These are phyloP conservation scores for Hagleromyces aurorensis DNA, from an alignment of 805 yeast species.

Conservation along the genomic window DNA sequence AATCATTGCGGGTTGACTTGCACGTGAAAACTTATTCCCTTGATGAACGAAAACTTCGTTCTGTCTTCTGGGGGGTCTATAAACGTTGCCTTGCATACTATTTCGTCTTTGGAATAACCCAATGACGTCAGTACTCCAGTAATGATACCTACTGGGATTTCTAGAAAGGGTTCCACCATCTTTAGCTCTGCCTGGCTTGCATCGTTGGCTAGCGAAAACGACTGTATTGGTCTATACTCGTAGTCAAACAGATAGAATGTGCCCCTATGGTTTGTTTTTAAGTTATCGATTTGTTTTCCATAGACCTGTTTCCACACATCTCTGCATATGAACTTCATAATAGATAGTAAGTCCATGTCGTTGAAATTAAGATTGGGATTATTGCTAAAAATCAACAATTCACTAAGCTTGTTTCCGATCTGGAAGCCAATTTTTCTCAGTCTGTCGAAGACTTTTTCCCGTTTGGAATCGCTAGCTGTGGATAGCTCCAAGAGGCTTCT, in stretches of 20 bases:
- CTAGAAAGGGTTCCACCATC: conserved; percentile 27
- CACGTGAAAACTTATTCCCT: conserved; percentile 29
- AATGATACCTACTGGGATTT: conserved; percentile 29
- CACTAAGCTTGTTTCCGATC: conserved; percentile 54
- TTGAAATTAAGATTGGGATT: conserved; percentile 39
- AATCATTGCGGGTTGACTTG: conserved; percentile 16
- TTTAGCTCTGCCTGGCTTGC: conserved; percentile 16
- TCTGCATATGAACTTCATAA: conserved; percentile 87
- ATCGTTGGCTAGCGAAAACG: conserved; percentile 18
- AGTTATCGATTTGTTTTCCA: conserved; percentile 83
- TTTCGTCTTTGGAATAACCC: conserved; percentile 22
- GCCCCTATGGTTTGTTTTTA: conserved; percentile 83
- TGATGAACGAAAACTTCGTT: conserved; percentile 13
- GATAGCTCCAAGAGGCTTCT: conserved; percentile 25
- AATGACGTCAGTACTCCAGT: conserved; percentile 28
- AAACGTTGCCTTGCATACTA: conserved; percentile 23
- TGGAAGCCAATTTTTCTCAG: conserved; percentile 65
- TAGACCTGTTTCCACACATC: conserved; percentile 82
- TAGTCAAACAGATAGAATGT: conserved; percentile 31
- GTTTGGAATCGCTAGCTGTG: conserved; percentile 27
- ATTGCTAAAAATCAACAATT: conserved; percentile 39
- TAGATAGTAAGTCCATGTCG: conserved; percentile 60
- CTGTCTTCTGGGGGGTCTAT: conserved; percentile 21
- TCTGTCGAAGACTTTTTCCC: conserved; percentile 48
- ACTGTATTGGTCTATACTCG: conserved; percentile 24